Conservation (phyloP, 2,329 filamentous ascomycete genomes). For the Phoma herbarum region DNA sequence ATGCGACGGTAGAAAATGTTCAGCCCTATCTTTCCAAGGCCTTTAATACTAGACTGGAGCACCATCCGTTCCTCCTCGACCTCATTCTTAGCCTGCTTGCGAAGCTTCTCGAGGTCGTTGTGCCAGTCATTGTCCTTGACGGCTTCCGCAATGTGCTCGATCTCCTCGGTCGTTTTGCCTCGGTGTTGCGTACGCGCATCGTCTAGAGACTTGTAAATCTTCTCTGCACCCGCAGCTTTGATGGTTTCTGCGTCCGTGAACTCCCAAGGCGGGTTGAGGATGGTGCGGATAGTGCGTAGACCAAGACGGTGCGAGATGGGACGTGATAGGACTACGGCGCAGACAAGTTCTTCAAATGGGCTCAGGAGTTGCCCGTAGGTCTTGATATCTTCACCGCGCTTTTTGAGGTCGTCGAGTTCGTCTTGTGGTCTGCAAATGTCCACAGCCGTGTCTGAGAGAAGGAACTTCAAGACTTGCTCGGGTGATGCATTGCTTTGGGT, state of each 20-base stretch:
- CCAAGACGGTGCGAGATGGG: conserved; percentile 57
- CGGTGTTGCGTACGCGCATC: conserved; percentile 57
- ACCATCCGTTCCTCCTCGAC: conserved; percentile 40
- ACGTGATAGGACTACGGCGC: conserved; percentile 55
- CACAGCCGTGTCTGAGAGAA: conserved; percentile 37
- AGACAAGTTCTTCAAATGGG: conserved; percentile 57
- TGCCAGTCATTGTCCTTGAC: conserved; percentile 41
- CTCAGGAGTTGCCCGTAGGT: conserved; percentile 48
- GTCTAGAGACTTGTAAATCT: conserved; percentile 51
- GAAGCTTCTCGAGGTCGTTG: conserved; percentile 35
- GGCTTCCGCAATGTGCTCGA: conserved; percentile 46
- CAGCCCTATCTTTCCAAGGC: conserved; percentile 52
- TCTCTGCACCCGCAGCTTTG: conserved; percentile 50
- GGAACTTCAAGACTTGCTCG: conserved; percentile 44
- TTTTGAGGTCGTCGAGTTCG: conserved; percentile 41
- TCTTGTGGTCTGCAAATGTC: conserved; percentile 47
- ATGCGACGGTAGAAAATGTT: conserved; percentile 56
- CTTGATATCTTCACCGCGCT: conserved; percentile 31
- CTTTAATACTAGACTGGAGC: conserved; percentile 52
- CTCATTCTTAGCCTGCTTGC: conserved; percentile 39
- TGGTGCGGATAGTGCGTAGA: conserved; percentile 47
- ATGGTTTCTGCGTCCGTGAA: conserved; percentile 48
- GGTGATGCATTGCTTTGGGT: conserved; percentile 12
- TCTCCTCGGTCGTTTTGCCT: conserved; percentile 56
- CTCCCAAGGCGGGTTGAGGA: conserved; percentile 54